Percentiles rank a stretch among this genome's conserved stretches.
Evolutionary conservation across 2,329 filamentous ascomycete species (phyloP).

Genomic region (Ophiosphaerella korrae): DNA sequence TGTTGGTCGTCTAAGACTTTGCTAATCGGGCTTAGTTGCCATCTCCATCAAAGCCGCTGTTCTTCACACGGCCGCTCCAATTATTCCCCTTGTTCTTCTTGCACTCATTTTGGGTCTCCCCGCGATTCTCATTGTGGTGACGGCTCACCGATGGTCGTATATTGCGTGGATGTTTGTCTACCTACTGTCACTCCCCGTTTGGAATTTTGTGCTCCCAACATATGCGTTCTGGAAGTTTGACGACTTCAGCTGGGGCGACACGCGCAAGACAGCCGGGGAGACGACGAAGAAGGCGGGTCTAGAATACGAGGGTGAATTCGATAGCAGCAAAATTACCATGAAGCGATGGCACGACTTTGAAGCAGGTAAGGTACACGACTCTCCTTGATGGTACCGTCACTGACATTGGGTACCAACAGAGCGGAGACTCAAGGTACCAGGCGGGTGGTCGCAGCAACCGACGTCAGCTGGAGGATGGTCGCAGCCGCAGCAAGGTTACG

Average conservation of each 20-base stretch:
- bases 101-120: conserved; percentile 92
- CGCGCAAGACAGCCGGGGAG: conserved; percentile 90
- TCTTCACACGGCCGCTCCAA: conserved; percentile 64
- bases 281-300: conserved; percentile 85
- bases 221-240: conserved; percentile 99
- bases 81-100: conserved; percentile 89
- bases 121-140: conserved; percentile 87
- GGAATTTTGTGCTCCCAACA: conserved; percentile 93
- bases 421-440: conserved; percentile 49
- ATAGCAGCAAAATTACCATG: conserved; percentile 99
- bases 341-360: conserved; percentile 97
- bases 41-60: conserved; percentile 77
- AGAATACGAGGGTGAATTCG: conserved; percentile 93
- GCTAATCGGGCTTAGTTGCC: conserved; percentile 64
- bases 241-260: conserved; percentile 99
- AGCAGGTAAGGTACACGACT: conserved; percentile 58
- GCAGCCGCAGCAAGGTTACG: conserved; percentile 46
- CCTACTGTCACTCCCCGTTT: conserved; percentile 86
- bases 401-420: conserved; percentile 43
- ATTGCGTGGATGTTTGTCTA: conserved; percentile 98
- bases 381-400: conserved; percentile 22
- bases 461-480: conserved; percentile 31
- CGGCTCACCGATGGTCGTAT: conserved; percentile 90
- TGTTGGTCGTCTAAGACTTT: conserved; percentile 2
- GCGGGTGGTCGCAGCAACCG: conserved; percentile 41